Conservation (phyloP, 169 alveolate species). For the Eimeria necatrix region DNA sequence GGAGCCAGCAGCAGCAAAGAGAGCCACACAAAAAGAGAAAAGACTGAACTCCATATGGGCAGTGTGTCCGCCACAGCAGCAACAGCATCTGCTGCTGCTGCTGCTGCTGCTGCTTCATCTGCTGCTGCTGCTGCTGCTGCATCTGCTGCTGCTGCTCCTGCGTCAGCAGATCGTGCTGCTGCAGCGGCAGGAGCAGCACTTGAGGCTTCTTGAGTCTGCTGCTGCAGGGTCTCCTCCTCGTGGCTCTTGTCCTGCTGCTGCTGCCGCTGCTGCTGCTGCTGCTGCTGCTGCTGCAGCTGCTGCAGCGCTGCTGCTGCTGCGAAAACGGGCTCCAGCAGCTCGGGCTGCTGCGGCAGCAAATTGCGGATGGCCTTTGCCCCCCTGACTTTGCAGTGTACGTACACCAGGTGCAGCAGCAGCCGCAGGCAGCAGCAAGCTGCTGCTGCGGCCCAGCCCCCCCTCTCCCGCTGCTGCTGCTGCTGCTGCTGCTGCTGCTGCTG, state of each 20-base stretch:
- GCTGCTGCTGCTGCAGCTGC: slow-evolving; percentile 51
- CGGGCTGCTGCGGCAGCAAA: slow-evolving; percentile 67
- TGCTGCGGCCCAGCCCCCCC: slow-evolving; percentile 19
- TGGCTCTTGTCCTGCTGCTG: not conserved
- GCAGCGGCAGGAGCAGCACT: not conserved
- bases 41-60: slow-evolving; percentile 76
- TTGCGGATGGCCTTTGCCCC: slow-evolving; percentile 9
- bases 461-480: not conserved
- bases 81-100: slow-evolving; percentile 32
- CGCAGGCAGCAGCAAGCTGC: slow-evolving; percentile 35
- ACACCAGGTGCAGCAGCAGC: slow-evolving; percentile 69
- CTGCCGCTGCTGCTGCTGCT: slow-evolving; percentile 42
- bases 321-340: slow-evolving; percentile 70
- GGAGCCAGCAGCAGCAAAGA: slow-evolving; percentile 76
- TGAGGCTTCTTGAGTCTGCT: not conserved
- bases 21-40: slow-evolving; percentile 60
- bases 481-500: slow-evolving; percentile 27
- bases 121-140: not conserved
- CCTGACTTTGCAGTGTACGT: slow-evolving; percentile 50
- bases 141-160: slow-evolving; percentile 6
- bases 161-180: not conserved
- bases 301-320: slow-evolving; percentile 14
- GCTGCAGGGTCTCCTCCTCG: not conserved
- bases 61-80: not conserved
- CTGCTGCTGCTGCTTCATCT: slow-evolving; percentile 5